Conservation (phyloP, 2,329 filamentous ascomycete genomes). For the Diaporthe amygdali region DNA sequence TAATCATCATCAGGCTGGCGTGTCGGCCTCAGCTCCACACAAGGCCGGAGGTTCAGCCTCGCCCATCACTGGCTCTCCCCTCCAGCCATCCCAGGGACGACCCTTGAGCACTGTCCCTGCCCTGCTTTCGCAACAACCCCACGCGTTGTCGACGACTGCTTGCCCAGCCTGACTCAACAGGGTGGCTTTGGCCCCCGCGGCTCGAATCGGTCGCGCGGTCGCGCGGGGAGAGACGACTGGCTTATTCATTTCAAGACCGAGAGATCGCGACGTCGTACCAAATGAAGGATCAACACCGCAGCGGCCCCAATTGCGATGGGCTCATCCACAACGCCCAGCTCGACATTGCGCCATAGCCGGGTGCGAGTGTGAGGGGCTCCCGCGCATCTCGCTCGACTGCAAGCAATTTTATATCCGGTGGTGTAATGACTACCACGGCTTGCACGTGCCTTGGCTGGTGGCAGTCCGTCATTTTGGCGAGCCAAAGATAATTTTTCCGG, state of each 20-base stretch:
- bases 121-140: background rate
- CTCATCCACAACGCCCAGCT: constrained; percentile 10
- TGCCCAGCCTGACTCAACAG: background rate
- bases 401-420: background rate
- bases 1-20: background rate
- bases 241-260: background rate
- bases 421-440: background rate
- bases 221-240: background rate
- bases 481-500: background rate
- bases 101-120: background rate
- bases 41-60: background rate
- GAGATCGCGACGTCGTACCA: background rate
- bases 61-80: background rate
- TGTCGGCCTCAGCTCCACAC: background rate
- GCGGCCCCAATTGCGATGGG: constrained; percentile 2
- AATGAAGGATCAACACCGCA: constrained; percentile 15
- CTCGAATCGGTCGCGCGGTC: background rate
- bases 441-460: background rate
- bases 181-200: background rate
- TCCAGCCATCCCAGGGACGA: background rate
- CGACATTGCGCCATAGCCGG: constrained; percentile 8
- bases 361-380: background rate
- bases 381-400: background rate
- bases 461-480: background rate
- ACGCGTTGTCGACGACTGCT: background rate